phyloP scores from a whole-genome alignment of 352 stramenopile species.

The Phytopythium montanum region DNA sequence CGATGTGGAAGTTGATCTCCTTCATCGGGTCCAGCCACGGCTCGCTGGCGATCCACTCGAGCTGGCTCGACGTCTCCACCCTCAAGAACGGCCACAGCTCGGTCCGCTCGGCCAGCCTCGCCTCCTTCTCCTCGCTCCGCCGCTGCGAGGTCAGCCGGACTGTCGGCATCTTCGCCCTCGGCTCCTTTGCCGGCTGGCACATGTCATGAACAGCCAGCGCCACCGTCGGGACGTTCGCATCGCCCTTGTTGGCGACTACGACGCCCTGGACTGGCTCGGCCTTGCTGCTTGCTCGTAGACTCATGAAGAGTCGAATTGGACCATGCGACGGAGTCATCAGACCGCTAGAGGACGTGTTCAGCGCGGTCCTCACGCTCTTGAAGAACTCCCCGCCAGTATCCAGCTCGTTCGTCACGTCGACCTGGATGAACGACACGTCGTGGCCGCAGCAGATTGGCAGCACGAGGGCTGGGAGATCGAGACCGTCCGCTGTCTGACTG shows the following conservation, averaged over 20 bases:
- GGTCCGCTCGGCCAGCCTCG: too few relatives aligned
- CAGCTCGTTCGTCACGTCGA: background rate
- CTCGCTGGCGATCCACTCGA: too few relatives aligned
- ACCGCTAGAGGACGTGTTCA: background rate
- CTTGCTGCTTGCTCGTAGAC: background rate
- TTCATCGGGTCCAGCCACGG: too few relatives aligned
- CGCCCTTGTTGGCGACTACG: background rate
- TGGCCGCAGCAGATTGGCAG: background rate
- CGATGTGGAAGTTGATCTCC: too few relatives aligned
- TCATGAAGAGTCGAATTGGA: background rate
- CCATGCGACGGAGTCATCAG: background rate
- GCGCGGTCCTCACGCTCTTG: background rate
- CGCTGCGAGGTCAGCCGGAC: background rate
- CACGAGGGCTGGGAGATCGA: background rate
- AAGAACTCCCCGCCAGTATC: background rate
- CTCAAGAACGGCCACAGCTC: too few relatives aligned
- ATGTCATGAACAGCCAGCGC: background rate
- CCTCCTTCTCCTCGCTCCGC: too few relatives aligned
- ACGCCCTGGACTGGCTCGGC: background rate
- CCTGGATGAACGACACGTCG: background rate
- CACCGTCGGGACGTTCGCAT: background rate
- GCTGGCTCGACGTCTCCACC: too few relatives aligned
- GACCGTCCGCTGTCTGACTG: background rate
- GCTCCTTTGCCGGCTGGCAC: background rate
- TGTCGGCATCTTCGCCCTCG: background rate